Base-by-base conservation (phyloP, 2,329 filamentous ascomycete genomes). In the Fusarium graminum region DNA sequence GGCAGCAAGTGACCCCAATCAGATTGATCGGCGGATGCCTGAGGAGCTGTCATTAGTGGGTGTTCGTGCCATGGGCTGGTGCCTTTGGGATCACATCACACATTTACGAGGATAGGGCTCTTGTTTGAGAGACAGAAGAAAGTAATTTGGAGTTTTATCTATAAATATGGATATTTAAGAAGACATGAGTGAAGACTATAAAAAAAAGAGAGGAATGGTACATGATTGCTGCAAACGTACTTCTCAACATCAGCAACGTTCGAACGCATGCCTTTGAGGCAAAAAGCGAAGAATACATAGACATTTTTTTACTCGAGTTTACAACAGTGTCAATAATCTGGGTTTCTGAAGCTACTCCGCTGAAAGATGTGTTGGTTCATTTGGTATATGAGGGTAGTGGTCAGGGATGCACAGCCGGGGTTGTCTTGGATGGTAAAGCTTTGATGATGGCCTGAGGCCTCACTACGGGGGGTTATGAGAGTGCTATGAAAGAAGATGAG, bases 241-340 rank as follows among this genome's bases (percentile, higher is more conserved):
- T 5, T 9, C 19, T 13, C 10, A 22, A 13, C 9, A 29, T 16
- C 9, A 12, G 17, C 12, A 7, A 17, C 16, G 19, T 40, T 59
- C 56, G 52, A 59, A 59, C 34, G 13, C 7, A n/a, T 12, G 13
- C 8, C 7, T 12, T 36, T 3, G 3, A 17, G 7, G 22, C 42
- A 65, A 65, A 63, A 65, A 61, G 47, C 61, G 61, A 64, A 64
- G 52, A 54, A 44, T 28, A 25, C 12, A 38, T 11, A n/a, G 46
- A 38, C 42, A 32, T 4, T 22, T 22, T 22, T 8, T 11, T 28
- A 19, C 4, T 19, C 5, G 13, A 19, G 14, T 17, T 38, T 7
- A 5, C 16, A 29, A 28, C 26, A 28, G 25, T 34, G 7, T 26
- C n/a, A 7, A 26, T 4, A 9, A 3, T 38, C 17, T 29, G 26